Evolutionary conservation across 179 eudicot species (phyloP).

Genomic region (Silene coronaria): DNA sequence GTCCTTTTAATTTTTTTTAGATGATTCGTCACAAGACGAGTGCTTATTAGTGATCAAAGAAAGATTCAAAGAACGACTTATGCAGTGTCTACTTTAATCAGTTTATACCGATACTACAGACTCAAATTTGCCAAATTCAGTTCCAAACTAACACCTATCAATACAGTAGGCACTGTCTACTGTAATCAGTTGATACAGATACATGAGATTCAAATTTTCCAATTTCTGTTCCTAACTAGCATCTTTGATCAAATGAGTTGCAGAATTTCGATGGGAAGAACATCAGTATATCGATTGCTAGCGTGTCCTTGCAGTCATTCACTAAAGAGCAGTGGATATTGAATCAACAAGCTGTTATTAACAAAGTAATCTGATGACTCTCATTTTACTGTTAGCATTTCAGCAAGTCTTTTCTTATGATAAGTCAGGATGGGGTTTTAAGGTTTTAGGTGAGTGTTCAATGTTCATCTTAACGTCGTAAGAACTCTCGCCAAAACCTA

Average conservation of each 20-base stretch:
- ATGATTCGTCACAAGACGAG: too few relatives aligned
- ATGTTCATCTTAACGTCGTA: neutral
- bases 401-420: neutral
- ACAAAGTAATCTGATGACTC: slow-evolving; percentile 35
- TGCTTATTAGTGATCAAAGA: neutral
- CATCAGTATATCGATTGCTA: slow-evolving; percentile 42
- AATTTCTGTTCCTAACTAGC: neutral
- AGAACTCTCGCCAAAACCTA: neutral
- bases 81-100: neutral
- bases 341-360: slow-evolving; percentile 55
- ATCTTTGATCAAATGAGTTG: neutral
- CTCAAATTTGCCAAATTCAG: neutral
- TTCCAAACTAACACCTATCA: neutral
- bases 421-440: neutral
- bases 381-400: neutral
- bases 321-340: slow-evolving; percentile 65
- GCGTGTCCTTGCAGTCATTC: slow-evolving; percentile 77
- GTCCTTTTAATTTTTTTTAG: neutral
- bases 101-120: neutral
- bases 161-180: neutral
- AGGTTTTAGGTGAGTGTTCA: neutral
- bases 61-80: neutral
- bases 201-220: too few relatives aligned
- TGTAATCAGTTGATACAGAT: neutral
- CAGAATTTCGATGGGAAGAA: slow-evolving; percentile 49